These are phyloP conservation scores for Colletotrichum trifolii DNA, from an alignment of 2,329 filamentous ascomycete genomes.

Conservation along the genomic window DNA sequence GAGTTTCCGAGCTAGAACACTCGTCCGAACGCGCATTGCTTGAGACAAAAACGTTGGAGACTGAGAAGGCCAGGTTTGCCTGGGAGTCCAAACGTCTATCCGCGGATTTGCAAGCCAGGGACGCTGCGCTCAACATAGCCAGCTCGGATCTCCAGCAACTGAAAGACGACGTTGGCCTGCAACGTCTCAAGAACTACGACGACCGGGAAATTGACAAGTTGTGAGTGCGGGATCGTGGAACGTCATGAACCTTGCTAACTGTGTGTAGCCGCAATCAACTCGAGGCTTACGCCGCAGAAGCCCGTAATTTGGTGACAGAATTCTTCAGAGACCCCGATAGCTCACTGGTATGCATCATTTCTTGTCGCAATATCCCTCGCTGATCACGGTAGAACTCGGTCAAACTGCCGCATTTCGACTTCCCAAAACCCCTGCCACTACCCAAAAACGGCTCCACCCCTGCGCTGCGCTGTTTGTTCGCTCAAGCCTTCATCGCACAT, in stretches of 20 bases:
- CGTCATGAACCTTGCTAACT: slow-evolving; percentile 20
- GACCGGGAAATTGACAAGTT: slow-evolving; percentile 39
- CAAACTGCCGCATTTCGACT: slow-evolving; percentile 1
- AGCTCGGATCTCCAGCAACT: slow-evolving; percentile 10
- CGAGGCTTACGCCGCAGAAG: slow-evolving; percentile 40
- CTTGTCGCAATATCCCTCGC: neutral
- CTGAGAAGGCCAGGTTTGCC: slow-evolving; percentile 4
- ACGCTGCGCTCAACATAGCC: neutral
- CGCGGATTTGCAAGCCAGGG: slow-evolving; percentile 4
- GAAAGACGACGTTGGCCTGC: slow-evolving; percentile 35
- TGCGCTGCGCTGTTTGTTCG: slow-evolving; percentile 44
- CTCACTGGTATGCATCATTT: slow-evolving; percentile 36
- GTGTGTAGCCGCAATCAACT: slow-evolving; percentile 39
- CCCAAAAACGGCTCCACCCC: slow-evolving; percentile 38
- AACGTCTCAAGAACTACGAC: slow-evolving; percentile 38
- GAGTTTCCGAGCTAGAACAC: slow-evolving; percentile 8
- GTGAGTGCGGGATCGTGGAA: slow-evolving; percentile 34
- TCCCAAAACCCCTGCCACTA: slow-evolving; percentile 7
- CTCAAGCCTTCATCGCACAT: slow-evolving; percentile 43
- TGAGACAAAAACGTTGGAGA: neutral
- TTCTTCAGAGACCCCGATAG: slow-evolving; percentile 43
- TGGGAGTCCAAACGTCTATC: neutral
- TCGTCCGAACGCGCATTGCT: neutral
- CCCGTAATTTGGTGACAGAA: slow-evolving; percentile 41
- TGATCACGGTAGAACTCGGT: neutral